Evolutionary conservation across 1,139 yeast genomes (phyloP).

Genomic region (Geotrichum cucujoidarum): DNA sequence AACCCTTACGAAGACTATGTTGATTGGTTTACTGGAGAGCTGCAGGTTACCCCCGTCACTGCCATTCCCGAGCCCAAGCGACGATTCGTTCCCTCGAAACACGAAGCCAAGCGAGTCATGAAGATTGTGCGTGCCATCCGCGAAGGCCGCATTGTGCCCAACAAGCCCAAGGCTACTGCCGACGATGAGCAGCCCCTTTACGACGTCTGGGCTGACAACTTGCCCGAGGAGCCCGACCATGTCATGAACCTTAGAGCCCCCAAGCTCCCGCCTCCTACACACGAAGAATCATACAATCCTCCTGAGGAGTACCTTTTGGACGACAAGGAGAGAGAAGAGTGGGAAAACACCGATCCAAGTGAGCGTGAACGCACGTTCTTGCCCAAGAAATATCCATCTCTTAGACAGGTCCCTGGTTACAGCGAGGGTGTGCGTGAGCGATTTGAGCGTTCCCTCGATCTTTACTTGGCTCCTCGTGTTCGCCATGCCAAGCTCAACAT

Average conservation of each 20-base stretch:
- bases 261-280: conserved; percentile 89
- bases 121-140: conserved; percentile 93
- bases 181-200: conserved; percentile 46
- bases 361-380: conserved; percentile 76
- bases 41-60: conserved; percentile 85
- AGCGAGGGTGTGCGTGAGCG: conserved; percentile 79
- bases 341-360: conserved; percentile 67
- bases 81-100: conserved; percentile 92
- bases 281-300: conserved; percentile 95
- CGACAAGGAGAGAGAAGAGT: conserved; percentile 68
- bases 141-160: conserved; percentile 86
- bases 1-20: conserved; percentile 91
- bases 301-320: conserved; percentile 88
- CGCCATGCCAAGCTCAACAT: conserved; percentile 86
- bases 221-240: conserved; percentile 60
- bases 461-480: conserved; percentile 93
- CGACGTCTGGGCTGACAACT: conserved; percentile 80
- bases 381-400: conserved; percentile 75
- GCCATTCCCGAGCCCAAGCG: conserved; percentile 97
- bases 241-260: conserved; percentile 94
- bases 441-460: conserved; percentile 89
- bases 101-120: conserved; percentile 94
- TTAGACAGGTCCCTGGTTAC: conserved; percentile 93
- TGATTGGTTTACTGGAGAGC: conserved; percentile 88
- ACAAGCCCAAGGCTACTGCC: conserved; percentile 50